Base-by-base conservation (phyloP, 2,329 filamentous ascomycete genomes). In the Neonectria punicea region DNA sequence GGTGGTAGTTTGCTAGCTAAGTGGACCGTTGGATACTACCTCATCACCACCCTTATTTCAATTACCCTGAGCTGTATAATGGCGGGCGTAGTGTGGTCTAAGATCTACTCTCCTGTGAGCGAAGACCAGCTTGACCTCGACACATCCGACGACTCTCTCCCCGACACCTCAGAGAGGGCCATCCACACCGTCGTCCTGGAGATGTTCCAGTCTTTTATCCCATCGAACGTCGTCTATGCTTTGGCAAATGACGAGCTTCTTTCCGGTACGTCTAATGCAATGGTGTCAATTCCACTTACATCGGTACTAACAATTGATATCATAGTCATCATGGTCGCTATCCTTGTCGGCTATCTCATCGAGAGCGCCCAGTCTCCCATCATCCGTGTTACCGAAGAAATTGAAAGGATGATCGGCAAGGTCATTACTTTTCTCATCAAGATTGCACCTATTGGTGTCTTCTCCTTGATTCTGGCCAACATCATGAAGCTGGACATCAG, bases 401-500 rank as follows among this genome's bases (percentile, higher is more conserved):
- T 87, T 39, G 84, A 87, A 66, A 74, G 74, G 16, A 80, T 87
- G 59, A 80, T 86, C 63, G 81, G 80, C 60, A 77, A 75, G 34
- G 74, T 85, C 67, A 84, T 86, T 66, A 81, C 77, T 1, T 82
- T 80, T 51, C 76, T 86, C 34, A 86, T 86, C 74, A 77, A 83
- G 61, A 63, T 82, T 6, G 84, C 84, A 0, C 84, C 85, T 1
- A 77, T 85, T 32, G 84, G 84, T 68, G 83, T 87, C 58, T 87
- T 87, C 75, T 86, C 84, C 75, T 75, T 86, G 41, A 86, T 87
- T 67, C 72, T 87, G 63, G 78, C 83, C 44, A 87, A 86, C 69
- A 72, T 87, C 46, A 81, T 86, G 75, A 81, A 77, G 44, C 80
- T 86, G 25, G 75, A 85, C 64, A 81, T 86, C 46, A 76, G 70